A percentile compares a stretch with the other conserved stretches of the same genome.
Conservation (phyloP, 208 protist species). For the Acanthamoeba triangularis region DNA sequence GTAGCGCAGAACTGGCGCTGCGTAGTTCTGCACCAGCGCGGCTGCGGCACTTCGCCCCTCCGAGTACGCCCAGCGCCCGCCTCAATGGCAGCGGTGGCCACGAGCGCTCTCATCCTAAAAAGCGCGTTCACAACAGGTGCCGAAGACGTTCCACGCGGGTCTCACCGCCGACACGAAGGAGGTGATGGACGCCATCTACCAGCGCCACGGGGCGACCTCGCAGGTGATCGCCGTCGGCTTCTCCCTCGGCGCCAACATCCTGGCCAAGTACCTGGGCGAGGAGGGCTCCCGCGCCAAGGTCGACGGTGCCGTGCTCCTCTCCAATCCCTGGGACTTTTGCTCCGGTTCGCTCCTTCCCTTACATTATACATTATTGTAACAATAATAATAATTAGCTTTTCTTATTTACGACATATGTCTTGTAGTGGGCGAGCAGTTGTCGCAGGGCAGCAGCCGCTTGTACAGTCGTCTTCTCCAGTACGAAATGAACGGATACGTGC, state of each 20-base stretch:
- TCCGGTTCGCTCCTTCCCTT: neutral
- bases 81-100: too few relatives aligned
- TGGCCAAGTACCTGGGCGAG: slow-evolving; percentile 56
- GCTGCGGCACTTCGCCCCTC: slow-evolving; percentile 35
- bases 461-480: slow-evolving; percentile 13
- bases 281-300: slow-evolving; percentile 25
- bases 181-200: slow-evolving; percentile 28
- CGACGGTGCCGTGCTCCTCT: slow-evolving; percentile 26
- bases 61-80: neutral
- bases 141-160: slow-evolving; percentile 36
- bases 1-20: slow-evolving; percentile 24
- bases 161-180: slow-evolving; percentile 27
- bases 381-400: neutral
- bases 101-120: neutral
- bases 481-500: slow-evolving; percentile 53
- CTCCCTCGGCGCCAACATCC: slow-evolving; percentile 59
- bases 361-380: neutral
- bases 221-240: slow-evolving; percentile 55
- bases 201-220: neutral
- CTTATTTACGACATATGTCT: neutral
- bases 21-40: slow-evolving; percentile 53
- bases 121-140: neutral
- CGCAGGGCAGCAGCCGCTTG: slow-evolving; percentile 40
- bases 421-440: slow-evolving; percentile 2
- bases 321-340: slow-evolving; percentile 61